Evolutionary conservation across 768 basidiomycete genomes (phyloP), one percentile per base, ranked within the genome.

Genomic region (Glaciozyma martinii): DNA sequence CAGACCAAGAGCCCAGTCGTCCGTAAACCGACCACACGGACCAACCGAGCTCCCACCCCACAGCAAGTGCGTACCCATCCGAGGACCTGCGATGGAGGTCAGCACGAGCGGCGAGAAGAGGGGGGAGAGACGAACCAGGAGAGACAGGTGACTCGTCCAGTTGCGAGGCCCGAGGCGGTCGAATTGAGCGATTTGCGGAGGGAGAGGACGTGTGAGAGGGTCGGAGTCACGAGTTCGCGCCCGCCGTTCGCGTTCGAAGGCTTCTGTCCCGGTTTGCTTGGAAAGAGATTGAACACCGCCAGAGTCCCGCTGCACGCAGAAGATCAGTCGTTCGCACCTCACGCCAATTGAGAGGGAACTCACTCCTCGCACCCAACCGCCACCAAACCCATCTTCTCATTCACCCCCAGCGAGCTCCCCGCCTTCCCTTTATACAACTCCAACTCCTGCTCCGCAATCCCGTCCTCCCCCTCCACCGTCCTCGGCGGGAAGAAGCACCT

Each of bases 11-110:
- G 33, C 90, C 80, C 72, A 92, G 89, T 60, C 90, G 81, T 9
- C 94, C 94, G 18, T 89, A 88, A 16, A 91, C 85, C 74, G 87
- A 91, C 78, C 91, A 88, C 8, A 94, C 81, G 5, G 85, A 89
- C 92, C 92, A 98, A 10, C 90, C 93, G 60, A 82, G 77, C 66
- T 84, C 81, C 88, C 90, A 95, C 0, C 90, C 94, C 3, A 91
- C 90, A 42, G 92, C 93, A 16, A 99, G 79, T 9, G 89, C 90
- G 77, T 92, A 92, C 3, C 94, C 94, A 76, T 99, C 95, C 37
- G 37, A 40, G 37, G 37, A 40, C 37, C 37, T 40, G 37, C 37
- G 12, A 40, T 3, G 37, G 15, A 8, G 15, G 37, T 40, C 37
- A 40, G 37, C 2, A 40, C 37, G 37, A 40, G 37, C 12, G 37